Evolutionary conservation across 768 basidiomycete species (phyloP).

Genomic region (Tricholoma saponaceum): DNA sequence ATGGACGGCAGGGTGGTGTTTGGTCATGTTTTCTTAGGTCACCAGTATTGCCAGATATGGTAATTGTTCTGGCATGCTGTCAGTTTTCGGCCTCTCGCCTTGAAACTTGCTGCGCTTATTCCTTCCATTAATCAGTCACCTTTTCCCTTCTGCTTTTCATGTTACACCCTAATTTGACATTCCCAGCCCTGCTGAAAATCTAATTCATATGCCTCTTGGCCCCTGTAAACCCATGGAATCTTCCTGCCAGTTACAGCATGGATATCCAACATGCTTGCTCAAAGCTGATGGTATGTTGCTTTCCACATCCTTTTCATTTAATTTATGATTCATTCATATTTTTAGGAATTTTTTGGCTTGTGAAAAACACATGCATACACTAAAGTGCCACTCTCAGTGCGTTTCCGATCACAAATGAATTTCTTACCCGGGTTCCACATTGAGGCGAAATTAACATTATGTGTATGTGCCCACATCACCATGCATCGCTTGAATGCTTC

Average conservation of each 20-base stretch:
- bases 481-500: neutral
- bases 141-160: neutral
- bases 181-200: neutral
- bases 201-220: neutral
- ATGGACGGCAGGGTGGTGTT: neutral
- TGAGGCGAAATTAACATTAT: neutral
- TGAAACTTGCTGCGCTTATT: neutral
- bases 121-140: neutral
- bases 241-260: neutral
- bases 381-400: neutral
- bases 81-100: neutral
- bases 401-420: neutral
- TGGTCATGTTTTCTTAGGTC: neutral
- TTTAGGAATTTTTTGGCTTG: neutral
- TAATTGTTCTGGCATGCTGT: neutral
- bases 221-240: neutral
- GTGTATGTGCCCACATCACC: neutral
- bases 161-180: neutral
- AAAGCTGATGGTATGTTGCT: neutral
- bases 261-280: neutral
- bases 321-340: neutral
- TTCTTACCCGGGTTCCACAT: neutral
- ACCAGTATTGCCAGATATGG: neutral
- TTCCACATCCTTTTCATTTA: neutral
- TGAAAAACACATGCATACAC: neutral